phyloP scores from a whole-genome alignment of 2,329 filamentous ascomycete genomes.

The Pseudocercospora macadamiae region DNA sequence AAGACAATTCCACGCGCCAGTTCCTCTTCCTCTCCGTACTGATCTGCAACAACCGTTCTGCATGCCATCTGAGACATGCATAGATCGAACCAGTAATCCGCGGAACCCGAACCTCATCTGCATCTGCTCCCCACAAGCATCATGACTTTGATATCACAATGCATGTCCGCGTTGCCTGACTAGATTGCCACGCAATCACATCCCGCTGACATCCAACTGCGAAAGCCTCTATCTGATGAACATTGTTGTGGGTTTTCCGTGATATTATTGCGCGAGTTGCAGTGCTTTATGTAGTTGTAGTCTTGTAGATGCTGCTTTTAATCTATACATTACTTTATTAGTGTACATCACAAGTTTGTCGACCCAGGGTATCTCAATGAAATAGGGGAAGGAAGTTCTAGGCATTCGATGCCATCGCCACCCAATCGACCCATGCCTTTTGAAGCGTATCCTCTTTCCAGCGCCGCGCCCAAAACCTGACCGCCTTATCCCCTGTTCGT shows the following conservation, averaged over 20 bases:
- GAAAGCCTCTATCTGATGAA: too few species aligned
- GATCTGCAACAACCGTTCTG: not conserved
- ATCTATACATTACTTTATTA: conserved; percentile 3
- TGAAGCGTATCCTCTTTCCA: too few species aligned
- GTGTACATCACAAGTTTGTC: not conserved
- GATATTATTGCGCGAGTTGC: too few species aligned
- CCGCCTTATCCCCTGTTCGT: not conserved
- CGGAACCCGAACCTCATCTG: not conserved
- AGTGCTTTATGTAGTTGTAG: too few species aligned
- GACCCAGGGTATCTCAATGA: conserved; percentile 9
- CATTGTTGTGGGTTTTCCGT: too few species aligned
- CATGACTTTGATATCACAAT: too few species aligned
- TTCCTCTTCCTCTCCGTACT: not conserved
- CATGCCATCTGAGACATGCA: not conserved
- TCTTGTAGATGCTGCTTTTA: not conserved
- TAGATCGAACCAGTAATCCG: not conserved
- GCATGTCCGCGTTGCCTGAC: too few species aligned
- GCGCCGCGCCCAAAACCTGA: not conserved
- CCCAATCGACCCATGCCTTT: too few species aligned
- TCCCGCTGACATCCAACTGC: too few species aligned
- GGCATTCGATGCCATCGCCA: too few species aligned
- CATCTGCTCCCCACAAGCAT: not conserved
- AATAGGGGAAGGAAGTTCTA: too few species aligned
- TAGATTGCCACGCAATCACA: not conserved
- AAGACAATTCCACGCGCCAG: too few species aligned